Conservation (phyloP, 139 green algal genomes). For the Protoeuglena noctilucae region DNA sequence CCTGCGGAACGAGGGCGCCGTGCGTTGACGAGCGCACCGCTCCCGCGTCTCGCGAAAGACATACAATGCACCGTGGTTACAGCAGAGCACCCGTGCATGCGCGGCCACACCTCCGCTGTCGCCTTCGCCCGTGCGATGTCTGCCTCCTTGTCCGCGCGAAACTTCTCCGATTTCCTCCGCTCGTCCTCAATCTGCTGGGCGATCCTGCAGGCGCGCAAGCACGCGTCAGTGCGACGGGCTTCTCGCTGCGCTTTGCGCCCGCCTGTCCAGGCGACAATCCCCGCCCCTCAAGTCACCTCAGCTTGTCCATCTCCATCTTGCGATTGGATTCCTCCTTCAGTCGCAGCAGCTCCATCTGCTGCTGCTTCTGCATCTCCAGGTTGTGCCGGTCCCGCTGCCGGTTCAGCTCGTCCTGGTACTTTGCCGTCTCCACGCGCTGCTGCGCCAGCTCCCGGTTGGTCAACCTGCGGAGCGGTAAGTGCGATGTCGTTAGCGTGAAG, state of each 20-base stretch:
- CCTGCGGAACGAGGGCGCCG: conserved; percentile 1
- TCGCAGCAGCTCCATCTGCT: conserved; percentile 10
- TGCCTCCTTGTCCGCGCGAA: conserved; percentile 29
- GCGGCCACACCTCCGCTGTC: conserved; percentile 83
- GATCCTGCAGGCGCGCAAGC: no score
- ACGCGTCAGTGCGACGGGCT: no score
- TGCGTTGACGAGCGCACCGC: background rate
- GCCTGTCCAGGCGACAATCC: conserved; percentile 3
- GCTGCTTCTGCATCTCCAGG: conserved; percentile 39
- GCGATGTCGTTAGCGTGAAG: background rate
- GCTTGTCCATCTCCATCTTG: conserved; percentile 54
- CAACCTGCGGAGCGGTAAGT: no score
- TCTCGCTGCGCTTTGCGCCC: background rate
- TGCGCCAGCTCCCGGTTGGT: conserved; percentile 66
- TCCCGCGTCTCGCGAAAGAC: background rate
- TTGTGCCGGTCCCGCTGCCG: conserved; percentile 59
- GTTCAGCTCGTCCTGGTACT: conserved; percentile 50
- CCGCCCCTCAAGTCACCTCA: no score
- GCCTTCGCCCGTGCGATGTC: conserved; percentile 74
- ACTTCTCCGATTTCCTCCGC: conserved; percentile 59
- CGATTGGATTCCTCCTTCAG: conserved; percentile 68
- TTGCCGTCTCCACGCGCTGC: conserved; percentile 61
- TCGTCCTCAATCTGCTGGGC: conserved; percentile 77
- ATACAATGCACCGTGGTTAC: background rate
- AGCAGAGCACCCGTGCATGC: background rate